A percentile compares a stretch with the other conserved stretches of the same genome.
These are phyloP conservation scores for Pichia terricola DNA, from an alignment of 1,139 yeast species.

Conservation along the genomic window DNA sequence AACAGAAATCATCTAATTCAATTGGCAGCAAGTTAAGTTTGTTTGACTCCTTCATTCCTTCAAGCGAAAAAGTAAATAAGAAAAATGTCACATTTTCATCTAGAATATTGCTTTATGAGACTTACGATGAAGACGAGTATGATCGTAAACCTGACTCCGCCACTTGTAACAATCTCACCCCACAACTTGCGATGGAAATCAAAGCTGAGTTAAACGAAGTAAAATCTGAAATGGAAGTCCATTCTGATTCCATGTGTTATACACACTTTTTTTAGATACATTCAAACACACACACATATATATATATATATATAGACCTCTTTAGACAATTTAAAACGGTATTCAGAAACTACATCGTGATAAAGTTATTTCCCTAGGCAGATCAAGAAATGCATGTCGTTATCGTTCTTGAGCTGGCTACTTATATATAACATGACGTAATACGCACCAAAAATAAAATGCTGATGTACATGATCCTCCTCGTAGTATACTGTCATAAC, in stretches of 20 bases:
- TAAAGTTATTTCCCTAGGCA: no score
- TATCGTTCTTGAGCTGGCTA: no score
- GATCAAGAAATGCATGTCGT: no score
- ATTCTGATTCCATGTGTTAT: constrained; percentile 64
- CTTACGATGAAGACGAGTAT: constrained; percentile 76
- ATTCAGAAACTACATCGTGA: no score
- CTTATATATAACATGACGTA: no score
- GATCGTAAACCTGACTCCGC: constrained; percentile 92
- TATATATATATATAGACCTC: neutral
- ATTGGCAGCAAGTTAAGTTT: constrained; percentile 19
- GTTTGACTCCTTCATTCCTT: constrained; percentile 15
- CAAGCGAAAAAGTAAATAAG: constrained; percentile 5
- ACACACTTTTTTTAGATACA: constrained; percentile 63
- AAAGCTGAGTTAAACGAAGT: constrained; percentile 76
- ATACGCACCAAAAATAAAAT: no score
- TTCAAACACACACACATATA: neutral
- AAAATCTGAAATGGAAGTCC: constrained; percentile 72
- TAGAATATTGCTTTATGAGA: constrained; percentile 75
- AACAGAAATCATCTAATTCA: constrained; percentile 16
- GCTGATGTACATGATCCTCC: no score
- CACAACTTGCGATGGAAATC: constrained; percentile 77
- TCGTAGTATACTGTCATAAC: no score
- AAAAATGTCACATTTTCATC: constrained; percentile 66
- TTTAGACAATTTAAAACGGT: no score
- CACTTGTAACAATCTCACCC: constrained; percentile 88